Evolutionary conservation across 257 asterid genomes (phyloP).

Genomic region (Nicotiana tabacum): DNA sequence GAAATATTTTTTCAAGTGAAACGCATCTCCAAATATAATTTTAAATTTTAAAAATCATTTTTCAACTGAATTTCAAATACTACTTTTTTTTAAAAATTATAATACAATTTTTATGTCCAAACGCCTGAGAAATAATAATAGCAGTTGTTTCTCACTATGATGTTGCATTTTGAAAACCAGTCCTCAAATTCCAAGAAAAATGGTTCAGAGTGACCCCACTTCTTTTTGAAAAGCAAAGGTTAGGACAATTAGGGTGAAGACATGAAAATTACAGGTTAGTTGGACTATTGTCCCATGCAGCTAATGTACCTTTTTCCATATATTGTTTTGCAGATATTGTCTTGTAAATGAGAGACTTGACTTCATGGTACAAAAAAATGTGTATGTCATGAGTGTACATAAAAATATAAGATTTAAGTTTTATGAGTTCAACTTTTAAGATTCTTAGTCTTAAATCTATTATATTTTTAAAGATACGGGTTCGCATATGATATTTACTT

Average conservation of each 20-base stretch:
- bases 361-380: constrained; percentile 34
- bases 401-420: too few species aligned
- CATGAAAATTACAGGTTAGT: constrained; percentile 12
- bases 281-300: constrained; percentile 41
- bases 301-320: constrained; percentile 23
- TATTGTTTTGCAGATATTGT: constrained; percentile 45
- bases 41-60: too few species aligned
- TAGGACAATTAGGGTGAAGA: not conserved
- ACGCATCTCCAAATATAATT: too few species aligned
- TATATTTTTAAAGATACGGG: too few species aligned
- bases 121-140: too few species aligned
- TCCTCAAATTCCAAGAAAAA: constrained; percentile 7
- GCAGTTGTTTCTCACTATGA: not conserved
- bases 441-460: too few species aligned
- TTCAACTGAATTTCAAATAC: too few species aligned
- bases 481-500: too few species aligned
- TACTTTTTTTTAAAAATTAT: too few species aligned
- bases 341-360: constrained; percentile 40
- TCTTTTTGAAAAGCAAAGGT: constrained; percentile 5
- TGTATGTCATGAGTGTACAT: not conserved
- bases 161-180: not conserved
- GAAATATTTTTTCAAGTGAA: too few species aligned
- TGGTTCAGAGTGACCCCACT: constrained; percentile 11
- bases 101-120: too few species aligned
- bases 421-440: too few species aligned